Base-by-base conservation (phyloP, 1,139 yeast genomes). In the Meyerozyma athensensis region DNA sequence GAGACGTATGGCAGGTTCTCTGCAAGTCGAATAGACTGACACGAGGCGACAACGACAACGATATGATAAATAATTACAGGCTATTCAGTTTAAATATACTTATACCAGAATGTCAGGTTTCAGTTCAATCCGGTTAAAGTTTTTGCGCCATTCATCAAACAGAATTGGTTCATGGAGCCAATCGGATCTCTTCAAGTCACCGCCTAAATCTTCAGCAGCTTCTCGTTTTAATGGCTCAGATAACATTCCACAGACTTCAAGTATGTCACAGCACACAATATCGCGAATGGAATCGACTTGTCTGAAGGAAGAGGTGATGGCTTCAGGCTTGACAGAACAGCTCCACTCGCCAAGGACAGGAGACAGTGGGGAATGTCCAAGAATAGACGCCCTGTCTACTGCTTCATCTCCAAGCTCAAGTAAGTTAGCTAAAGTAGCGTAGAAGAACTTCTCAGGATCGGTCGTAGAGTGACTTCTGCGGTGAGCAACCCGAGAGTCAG, bases 381-480 rank as follows among this genome's bases (percentile, higher is more conserved):
- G 20, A 17, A 13, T 14, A 5, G 34, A 26, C 18, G 24, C 28
- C 20, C 39, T 50, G 5, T 42, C 45, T n/a, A 41, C 59, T 19
- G 63, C 56, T 18, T 68, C 74, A 18, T 68, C 72, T 6, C 28
- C 28, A 34, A 77, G 49, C 34, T 71, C 76, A 41, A 77, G 58
- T 30, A 74, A 58, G 49, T 77, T 77, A 8, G 77, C 68, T 42
- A 77, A 58, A 1, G 80, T 66, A 0, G 78, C 72, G 38, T 70
- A 61, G 50, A 77, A 73, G 52, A 74, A 77, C 42, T 61, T 60
- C 37, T 71, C 69, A 0, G 81, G 77, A 46, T 77, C 75, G 19
- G 54, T 48, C 36, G 53, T 54, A 1, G 75, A 70, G 37, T 76
- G 61, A 36, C 72, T 77, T 37, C 77, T 62, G 39, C 82, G 57